Base-by-base conservation (phyloP, 2,329 filamentous ascomycete species). In the Fusarium napiforme region DNA sequence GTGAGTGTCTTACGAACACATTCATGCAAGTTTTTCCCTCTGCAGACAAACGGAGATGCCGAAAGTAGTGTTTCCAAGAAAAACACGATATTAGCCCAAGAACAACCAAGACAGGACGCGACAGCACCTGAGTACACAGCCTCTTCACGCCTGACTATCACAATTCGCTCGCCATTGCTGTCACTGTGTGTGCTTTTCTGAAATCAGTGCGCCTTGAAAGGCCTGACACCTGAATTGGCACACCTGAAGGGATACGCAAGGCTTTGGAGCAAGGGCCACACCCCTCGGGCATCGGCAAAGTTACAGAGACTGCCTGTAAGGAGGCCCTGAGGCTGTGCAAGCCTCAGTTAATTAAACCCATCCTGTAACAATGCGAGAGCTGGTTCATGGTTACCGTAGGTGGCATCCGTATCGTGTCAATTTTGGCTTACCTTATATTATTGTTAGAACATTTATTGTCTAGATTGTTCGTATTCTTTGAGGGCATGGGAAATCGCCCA, bases 261-360 rank as follows among this genome's bases (percentile, higher is more conserved):
- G 64, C 47, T 55, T 66, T 46, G 56, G 55, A 60, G 57, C 63
- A 65, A 59, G 72, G 64, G 39, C 43, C 60, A 52, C 21, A 52
- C 19, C 55, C 67, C 42, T 69, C 57, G 60, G 68, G 60, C 64
- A 60, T 69, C 64, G 72, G 72, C 68, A 74, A 59, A 40, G 64
- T 69, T 62, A 56, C 62, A 40, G 56, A 64, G 39, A 53, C 28
- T 30, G 28, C 34, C 30, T 52, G 16, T 26, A 36, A 21, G 42
- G 37, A 53, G 53, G 71, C 32, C 46, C 46, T 53, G 69, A 68
- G 72, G 72, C 72, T 69, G 72, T 74, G 71, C 72, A 74, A 74
- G 71, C 64, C 67, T 71, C 71, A 50, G 43, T 57, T 69, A 74
- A 74, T 74, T 74, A 74, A 61, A 74, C 55, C 62, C 56, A 53